Evolutionary conservation across 2,329 filamentous ascomycete genomes (phyloP), one percentile per base, ranked within the genome.

Genomic region (Neofusicoccum laricinum): DNA sequence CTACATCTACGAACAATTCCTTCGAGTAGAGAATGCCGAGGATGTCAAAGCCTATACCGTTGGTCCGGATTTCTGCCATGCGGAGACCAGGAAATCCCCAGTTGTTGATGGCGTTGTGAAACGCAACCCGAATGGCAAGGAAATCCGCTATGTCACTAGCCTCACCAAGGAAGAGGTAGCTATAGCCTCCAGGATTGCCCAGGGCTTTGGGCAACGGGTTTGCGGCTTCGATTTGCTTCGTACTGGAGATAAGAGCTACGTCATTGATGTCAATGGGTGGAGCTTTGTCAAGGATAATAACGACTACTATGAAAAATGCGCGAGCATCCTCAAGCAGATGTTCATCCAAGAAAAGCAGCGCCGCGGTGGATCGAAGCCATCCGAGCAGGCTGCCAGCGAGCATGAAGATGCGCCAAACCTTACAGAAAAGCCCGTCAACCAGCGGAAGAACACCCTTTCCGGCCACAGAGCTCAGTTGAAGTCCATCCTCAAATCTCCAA

Each of bases 281-380:
- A 98, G 94, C 74, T 99, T 99, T 72, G 95, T 99, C 76, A 99
- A 99, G 76, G 96, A 99, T 76, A 99, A 99, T 71, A 94, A 97
- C 67, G 93, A 96, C 66, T 99, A 99, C 77, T 99, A 99, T 75
- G 91, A 98, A 72, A 92, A 92, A 72, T 95, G 90, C 70, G 88
- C 95, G 21, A 88, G 83, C 66, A 97, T 98, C 55, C 81, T 99
- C 59, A 91, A 89, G 72, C 89, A 95, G 6, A 91, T 96, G 74
- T 98, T 99, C 69, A 82, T 96, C 68, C 87, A 87, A 68, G 94
- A 97, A 76, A 92, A 88, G 71, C 78, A 87, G 61, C 85, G 86
- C 41, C 85, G 84, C 69, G 78, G 79, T 82, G 84, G 34, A 75
- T 74, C 62, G 69, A 71, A 79, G 46, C 82, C 81, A 7, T 84